Conservation (phyloP, 306 rosid species). For the Malus asiatica region DNA sequence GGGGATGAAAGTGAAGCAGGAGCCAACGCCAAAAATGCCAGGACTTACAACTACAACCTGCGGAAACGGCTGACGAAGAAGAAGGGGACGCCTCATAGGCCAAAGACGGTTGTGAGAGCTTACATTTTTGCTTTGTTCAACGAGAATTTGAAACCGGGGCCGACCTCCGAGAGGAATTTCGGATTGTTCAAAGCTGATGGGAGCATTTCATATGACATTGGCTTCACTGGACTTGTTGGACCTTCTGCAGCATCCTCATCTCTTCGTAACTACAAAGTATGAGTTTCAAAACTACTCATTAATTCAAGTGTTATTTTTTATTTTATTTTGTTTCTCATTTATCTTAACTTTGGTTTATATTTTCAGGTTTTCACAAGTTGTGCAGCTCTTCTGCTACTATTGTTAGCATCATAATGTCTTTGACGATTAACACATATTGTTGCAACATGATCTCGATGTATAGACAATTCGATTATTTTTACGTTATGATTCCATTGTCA, state of each 20-base stretch:
- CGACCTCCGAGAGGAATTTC: constrained; percentile 85
- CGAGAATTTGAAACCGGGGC: constrained; percentile 85
- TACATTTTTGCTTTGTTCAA: constrained; percentile 85
- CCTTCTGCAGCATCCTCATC: constrained; percentile 60
- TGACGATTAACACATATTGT: neutral
- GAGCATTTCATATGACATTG: constrained; percentile 76
- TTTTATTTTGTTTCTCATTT: neutral
- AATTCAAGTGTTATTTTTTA: neutral
- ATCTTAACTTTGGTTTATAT: neutral
- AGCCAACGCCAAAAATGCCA: constrained; percentile 47
- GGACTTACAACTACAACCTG: constrained; percentile 58
- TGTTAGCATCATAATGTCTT: constrained; percentile 18
- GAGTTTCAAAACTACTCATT: neutral
- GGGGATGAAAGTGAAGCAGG: constrained; percentile 78
- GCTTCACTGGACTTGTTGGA: constrained; percentile 68
- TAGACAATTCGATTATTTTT: constrained; percentile 6
- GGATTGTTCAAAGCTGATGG: constrained; percentile 92
- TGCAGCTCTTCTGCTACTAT: constrained; percentile 35
- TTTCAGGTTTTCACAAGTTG: constrained; percentile 52
- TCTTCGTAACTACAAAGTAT: constrained; percentile 63
- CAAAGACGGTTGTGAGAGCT: constrained; percentile 55
- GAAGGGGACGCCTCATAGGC: constrained; percentile 87
- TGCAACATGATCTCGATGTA: constrained; percentile 1
- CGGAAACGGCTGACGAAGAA: constrained; percentile 51
- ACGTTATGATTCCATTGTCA: neutral